These are phyloP conservation scores for Gossypium bickii DNA, from an alignment of 345 rosid species.

Conservation along the genomic window DNA sequence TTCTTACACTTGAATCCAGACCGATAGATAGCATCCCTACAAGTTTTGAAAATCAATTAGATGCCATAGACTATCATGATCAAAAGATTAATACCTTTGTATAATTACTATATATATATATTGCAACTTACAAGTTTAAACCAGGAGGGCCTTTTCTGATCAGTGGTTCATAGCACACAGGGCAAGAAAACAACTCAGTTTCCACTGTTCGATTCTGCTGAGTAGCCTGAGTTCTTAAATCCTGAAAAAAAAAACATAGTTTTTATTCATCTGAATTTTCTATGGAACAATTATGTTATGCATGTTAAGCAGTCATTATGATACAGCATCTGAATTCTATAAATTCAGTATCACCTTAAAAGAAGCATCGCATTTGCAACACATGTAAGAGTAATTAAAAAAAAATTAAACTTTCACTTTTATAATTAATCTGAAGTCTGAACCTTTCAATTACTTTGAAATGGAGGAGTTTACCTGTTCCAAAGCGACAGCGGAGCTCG, in stretches of 20 bases:
- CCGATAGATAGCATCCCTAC: constrained; percentile 79
- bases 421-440: constrained; percentile 1
- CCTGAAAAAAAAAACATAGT: constrained; percentile 20
- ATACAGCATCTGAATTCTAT: too few species aligned
- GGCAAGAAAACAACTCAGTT: constrained; percentile 67
- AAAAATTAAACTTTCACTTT: not conserved
- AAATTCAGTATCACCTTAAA: too few species aligned
- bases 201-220: constrained; percentile 33
- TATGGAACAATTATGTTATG: not conserved
- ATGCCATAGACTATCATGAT: not conserved
- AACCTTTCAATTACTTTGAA: not conserved
- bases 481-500: constrained; percentile 34
- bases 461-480: constrained; percentile 32
- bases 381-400: not conserved
- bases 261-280: constrained; percentile 8
- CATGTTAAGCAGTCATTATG: too few species aligned
- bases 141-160: constrained; percentile 89
- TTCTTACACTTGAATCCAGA: constrained; percentile 83
- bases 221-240: constrained; percentile 20
- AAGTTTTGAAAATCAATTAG: constrained; percentile 13
- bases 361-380: too few species aligned
- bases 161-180: constrained; percentile 79
- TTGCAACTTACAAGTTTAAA: constrained; percentile 66
- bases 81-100: not conserved
- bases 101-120: not conserved